These are phyloP conservation scores for Ganoderma meredithae DNA, from an alignment of 1,284 basidiomycete genomes.

Conservation along the genomic window DNA sequence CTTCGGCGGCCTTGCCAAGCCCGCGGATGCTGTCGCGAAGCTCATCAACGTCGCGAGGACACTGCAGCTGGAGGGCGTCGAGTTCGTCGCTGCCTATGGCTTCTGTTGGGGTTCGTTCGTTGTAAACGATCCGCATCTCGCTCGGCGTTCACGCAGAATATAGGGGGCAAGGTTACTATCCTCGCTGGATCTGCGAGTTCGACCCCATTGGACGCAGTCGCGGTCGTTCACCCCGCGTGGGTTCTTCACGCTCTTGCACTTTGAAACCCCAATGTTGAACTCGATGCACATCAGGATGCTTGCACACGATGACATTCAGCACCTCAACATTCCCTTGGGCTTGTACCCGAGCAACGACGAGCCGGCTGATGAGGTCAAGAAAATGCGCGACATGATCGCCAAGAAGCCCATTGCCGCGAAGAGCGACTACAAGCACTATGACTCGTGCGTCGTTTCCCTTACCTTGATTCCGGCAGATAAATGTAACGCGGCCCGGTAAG, in stretches of 20 bases:
- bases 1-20: conserved; percentile 59
- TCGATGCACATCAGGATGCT: conserved; percentile 54
- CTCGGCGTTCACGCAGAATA: background rate
- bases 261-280: background rate
- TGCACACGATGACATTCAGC: conserved; percentile 57
- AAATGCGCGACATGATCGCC: conserved; percentile 48
- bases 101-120: conserved; percentile 63
- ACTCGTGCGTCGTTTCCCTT: conserved; percentile 48
- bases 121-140: too few species aligned
- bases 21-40: conserved; percentile 51
- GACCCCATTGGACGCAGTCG: conserved; percentile 57
- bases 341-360: conserved; percentile 72
- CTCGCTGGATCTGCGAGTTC: conserved; percentile 42
- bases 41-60: conserved; percentile 53
- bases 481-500: conserved; percentile 40
- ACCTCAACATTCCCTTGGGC: conserved; percentile 62
- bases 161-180: conserved; percentile 63
- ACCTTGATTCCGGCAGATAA: conserved; percentile 16
- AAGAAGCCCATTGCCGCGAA: conserved; percentile 62
- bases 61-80: conserved; percentile 55
- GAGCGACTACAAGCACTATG: conserved; percentile 62
- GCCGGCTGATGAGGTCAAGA: conserved; percentile 58
- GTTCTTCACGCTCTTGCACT: conserved; percentile 27
- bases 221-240: conserved; percentile 64
- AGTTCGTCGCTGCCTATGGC: conserved; percentile 59